These are phyloP conservation scores for Suillus occidentalis DNA, from an alignment of 768 basidiomycete genomes.

Conservation along the genomic window DNA sequence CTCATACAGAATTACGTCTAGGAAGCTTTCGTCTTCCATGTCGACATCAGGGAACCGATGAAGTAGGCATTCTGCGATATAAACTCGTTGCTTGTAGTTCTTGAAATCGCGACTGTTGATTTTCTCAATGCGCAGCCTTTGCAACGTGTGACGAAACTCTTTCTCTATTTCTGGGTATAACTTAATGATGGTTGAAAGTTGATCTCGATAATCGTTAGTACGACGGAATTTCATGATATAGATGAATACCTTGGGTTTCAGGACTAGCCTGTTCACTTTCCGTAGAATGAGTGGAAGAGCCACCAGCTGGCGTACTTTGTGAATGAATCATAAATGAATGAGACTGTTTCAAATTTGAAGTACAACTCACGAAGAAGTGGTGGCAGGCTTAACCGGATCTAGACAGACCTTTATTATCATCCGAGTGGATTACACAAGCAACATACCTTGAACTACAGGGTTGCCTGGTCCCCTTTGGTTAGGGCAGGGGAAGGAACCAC, in stretches of 20 bases:
- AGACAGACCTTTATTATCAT: background rate
- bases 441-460: conserved; percentile 9
- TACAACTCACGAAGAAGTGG: background rate
- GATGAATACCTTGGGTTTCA: background rate
- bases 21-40: background rate
- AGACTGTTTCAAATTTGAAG: background rate
- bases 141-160: background rate
- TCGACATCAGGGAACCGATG: conserved; percentile 1
- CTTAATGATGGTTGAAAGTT: conserved; percentile 5
- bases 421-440: background rate
- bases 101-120: conserved; percentile 17
- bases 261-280: background rate
- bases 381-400: conserved; percentile 13
- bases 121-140: background rate
- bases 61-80: conserved; percentile 10
- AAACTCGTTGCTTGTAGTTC: conserved; percentile 17
- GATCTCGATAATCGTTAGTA: conserved; percentile 9
- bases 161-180: conserved; percentile 18
- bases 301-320: background rate
- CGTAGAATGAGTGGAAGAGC: too few relatives aligned
- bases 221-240: background rate
- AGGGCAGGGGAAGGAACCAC: conserved; percentile 15
- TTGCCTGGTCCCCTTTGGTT: background rate
- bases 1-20: conserved; percentile 8
- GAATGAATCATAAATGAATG: background rate